These are phyloP conservation scores for Aspergillus campestris DNA, from an alignment of 495 filamentous ascomycete species.

Conservation along the genomic window DNA sequence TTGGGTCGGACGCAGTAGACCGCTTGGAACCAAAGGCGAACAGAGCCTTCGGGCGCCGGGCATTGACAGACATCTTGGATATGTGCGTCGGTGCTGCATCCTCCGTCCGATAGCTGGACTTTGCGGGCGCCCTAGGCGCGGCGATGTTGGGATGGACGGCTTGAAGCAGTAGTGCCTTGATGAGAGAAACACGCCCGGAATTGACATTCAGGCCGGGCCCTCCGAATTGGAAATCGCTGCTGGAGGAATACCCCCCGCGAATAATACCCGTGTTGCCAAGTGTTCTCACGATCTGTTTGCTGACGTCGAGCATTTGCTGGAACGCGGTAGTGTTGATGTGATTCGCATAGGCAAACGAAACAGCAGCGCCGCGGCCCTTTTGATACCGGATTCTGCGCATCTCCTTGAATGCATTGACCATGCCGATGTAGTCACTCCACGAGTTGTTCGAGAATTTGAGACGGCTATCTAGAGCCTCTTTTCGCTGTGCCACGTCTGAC, in stretches of 20 bases:
- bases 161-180: conserved; percentile 42
- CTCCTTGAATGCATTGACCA: conserved; percentile 43
- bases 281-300: neutral
- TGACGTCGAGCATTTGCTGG: neutral
- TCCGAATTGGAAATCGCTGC: conserved; percentile 28
- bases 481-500: conserved; percentile 13
- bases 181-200: conserved; percentile 34
- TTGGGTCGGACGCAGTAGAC: neutral
- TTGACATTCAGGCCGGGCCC: conserved; percentile 41
- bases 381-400: conserved; percentile 26
- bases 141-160: conserved; percentile 45
- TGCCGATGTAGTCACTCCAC: conserved; percentile 45
- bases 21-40: neutral
- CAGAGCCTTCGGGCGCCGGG: neutral
- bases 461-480: conserved; percentile 21
- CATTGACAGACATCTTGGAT: neutral
- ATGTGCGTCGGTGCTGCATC: neutral
- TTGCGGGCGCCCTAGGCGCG: conserved; percentile 11
- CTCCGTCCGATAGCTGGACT: conserved; percentile 1
- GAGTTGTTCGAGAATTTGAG: conserved; percentile 30
- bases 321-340: conserved; percentile 6
- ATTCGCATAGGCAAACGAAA: conserved; percentile 15
- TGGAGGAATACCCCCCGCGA: conserved; percentile 15
- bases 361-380: conserved; percentile 17
- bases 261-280: neutral